Conservation (phyloP, 306 rosid genomes). For the Clitoria ternatea region DNA sequence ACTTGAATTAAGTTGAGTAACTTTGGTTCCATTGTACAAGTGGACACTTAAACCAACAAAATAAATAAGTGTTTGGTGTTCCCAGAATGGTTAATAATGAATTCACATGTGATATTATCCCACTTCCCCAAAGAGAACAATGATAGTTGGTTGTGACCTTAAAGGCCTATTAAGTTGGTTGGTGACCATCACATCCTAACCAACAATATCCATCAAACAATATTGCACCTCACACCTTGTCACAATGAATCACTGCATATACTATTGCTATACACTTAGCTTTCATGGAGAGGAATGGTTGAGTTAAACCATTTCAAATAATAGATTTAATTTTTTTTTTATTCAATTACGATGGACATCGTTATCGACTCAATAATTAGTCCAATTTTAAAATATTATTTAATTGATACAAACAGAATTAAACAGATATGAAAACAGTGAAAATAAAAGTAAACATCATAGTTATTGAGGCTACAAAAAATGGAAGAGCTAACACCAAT, state of each 20-base stretch:
- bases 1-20: too few species aligned
- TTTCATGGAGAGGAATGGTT: not conserved
- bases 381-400: too few species aligned
- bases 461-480: constrained; percentile 6
- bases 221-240: not conserved
- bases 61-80: not conserved
- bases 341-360: too few species aligned
- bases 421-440: too few species aligned
- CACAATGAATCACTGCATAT: not conserved
- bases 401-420: too few species aligned
- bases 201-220: not conserved
- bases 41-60: not conserved
- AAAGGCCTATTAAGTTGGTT: constrained; percentile 16
- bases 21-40: not conserved
- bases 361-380: too few species aligned
- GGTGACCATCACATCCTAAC: constrained; percentile 29
- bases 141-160: constrained; percentile 16
- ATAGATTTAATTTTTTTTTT: too few species aligned
- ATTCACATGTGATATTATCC: not conserved
- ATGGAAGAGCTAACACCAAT: too few species aligned
- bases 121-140: not conserved
- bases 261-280: too few species aligned
- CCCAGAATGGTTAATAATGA: not conserved
- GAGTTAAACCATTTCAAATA: too few species aligned
- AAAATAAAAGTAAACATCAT: constrained; percentile 9